phyloP scores from a whole-genome alignment of 1,284 basidiomycete species.

The Lentinula novae-zelandiae region DNA sequence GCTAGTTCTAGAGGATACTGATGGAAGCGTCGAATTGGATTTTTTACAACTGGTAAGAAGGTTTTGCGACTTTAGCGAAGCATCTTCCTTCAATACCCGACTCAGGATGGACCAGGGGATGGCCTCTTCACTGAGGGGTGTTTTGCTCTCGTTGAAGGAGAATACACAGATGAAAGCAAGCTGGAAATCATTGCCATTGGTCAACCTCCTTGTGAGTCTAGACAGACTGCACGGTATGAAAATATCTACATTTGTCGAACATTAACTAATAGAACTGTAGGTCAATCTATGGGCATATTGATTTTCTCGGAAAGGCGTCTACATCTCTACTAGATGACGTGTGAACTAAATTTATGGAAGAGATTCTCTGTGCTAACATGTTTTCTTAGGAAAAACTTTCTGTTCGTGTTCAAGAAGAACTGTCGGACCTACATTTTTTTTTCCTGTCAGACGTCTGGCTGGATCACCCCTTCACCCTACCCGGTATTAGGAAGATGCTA shows the following conservation, averaged over 20 bases:
- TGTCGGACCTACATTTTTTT: constrained; percentile 84
- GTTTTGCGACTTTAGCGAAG: constrained; percentile 7
- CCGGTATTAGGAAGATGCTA: constrained; percentile 81
- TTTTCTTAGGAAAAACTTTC: constrained; percentile 51
- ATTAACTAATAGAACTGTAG: constrained; percentile 32
- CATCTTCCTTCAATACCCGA: background rate
- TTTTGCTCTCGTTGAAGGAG: constrained; percentile 93
- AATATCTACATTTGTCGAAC: background rate
- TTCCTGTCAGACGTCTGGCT: constrained; percentile 94
- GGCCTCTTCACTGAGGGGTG: constrained; percentile 97
- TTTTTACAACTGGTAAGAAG: constrained; percentile 78
- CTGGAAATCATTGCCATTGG: constrained; percentile 92
- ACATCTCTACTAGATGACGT: constrained; percentile 93
- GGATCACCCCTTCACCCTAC: constrained; percentile 84
- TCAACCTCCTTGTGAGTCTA: constrained; percentile 92
- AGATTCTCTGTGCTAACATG: background rate
- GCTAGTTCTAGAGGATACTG: constrained; percentile 90
- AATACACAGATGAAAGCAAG: constrained; percentile 90
- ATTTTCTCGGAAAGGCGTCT: constrained; percentile 91
- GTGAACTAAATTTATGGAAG: constrained; percentile 21
- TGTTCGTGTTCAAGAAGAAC: constrained; percentile 59
- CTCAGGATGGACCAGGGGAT: constrained; percentile 86
- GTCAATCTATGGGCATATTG: constrained; percentile 90
- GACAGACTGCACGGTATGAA: constrained; percentile 73
- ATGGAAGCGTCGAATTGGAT: constrained; percentile 88